Conservation (phyloP, 1,139 yeast species). For the Zygoascus sp. region DNA sequence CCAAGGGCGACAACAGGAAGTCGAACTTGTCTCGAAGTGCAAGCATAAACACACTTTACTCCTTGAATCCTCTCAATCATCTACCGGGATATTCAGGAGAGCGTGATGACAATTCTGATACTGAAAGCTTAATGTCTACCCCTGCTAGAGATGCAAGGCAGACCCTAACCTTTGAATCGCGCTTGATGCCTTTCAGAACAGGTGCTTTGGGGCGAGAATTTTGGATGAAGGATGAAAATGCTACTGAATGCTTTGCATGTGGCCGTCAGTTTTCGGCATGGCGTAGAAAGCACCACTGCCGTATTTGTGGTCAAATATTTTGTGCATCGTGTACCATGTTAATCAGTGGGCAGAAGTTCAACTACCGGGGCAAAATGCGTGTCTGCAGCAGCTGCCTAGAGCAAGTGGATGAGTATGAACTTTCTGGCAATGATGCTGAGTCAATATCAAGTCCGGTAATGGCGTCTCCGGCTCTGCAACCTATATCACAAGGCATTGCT, state of each 20-base stretch:
- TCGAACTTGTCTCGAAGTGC: constrained; percentile 24
- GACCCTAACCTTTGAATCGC: background rate
- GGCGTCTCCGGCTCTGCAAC: constrained; percentile 4
- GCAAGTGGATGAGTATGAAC: constrained; percentile 43
- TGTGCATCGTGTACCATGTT: constrained; percentile 82
- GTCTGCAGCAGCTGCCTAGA: constrained; percentile 77
- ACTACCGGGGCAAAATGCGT: constrained; percentile 64
- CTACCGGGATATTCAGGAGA: constrained; percentile 29
- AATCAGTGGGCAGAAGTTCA: constrained; percentile 70
- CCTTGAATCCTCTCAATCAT: constrained; percentile 26
- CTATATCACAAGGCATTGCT: background rate
- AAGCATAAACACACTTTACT: constrained; percentile 23
- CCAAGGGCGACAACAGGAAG: background rate
- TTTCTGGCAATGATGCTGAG: constrained; percentile 1
- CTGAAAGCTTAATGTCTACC: constrained; percentile 29
- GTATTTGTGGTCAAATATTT: constrained; percentile 94
- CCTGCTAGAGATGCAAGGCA: background rate
- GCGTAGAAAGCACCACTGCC: constrained; percentile 88
- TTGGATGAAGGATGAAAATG: constrained; percentile 92
- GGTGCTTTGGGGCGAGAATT: constrained; percentile 49
- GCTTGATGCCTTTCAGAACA: constrained; percentile 14
- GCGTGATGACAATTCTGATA: constrained; percentile 30
- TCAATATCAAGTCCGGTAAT: background rate
- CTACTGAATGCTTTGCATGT: constrained; percentile 75
- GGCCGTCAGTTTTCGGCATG: constrained; percentile 62